Evolutionary conservation across 345 rosid species (phyloP), one percentile per base, ranked within the genome.

Genomic region (Gossypium thurberi): DNA sequence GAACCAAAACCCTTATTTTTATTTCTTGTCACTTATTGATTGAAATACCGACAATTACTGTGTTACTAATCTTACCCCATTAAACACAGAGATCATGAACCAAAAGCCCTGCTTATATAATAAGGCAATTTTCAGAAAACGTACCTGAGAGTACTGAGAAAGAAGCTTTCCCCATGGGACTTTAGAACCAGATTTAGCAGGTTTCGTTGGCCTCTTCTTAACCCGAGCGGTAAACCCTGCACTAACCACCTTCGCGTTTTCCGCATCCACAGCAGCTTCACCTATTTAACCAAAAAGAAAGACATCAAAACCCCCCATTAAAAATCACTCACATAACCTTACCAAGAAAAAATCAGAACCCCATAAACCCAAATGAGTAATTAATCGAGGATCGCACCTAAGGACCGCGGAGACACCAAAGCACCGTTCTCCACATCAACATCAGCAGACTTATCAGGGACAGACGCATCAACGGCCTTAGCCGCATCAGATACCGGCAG

Each of bases 101-200:
- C 57, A 13, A 69, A 33, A 18, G 11, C 12, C 26, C 59, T 73
- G 70, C 10, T 6, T 33, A 55, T 2, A 50, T 52, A 56, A 48
- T 2, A 37, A 11, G 1, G 14, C 18, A 48, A 48, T 60, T 33
- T 10, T 23, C 40, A 63, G 26, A 62, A 66, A 65, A 79, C 78
- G 33, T 44, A 88, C 99, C 97, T 87, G 90, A 56, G 91, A 69
- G 74, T 82, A 88, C 89, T 93, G 94, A 2, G 98, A 93, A 74
- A 96, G 92, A 74, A 96, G 90, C 82, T 89, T 89, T 44, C 87
- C 99, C 98, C 98, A 96, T 15, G 94, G 92, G 78, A 76, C 79
- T 74, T 85, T 89, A 23, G 84, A 77, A 18, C 52, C 71, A 46
- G 62, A 58, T 59, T 47, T 72, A 8, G 67, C 63, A 8, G 80